Percentiles rank a stretch among this genome's conserved stretches.
These are phyloP conservation scores for Didymella arachidicola DNA, from an alignment of 2,329 filamentous ascomycete genomes.

Conservation along the genomic window DNA sequence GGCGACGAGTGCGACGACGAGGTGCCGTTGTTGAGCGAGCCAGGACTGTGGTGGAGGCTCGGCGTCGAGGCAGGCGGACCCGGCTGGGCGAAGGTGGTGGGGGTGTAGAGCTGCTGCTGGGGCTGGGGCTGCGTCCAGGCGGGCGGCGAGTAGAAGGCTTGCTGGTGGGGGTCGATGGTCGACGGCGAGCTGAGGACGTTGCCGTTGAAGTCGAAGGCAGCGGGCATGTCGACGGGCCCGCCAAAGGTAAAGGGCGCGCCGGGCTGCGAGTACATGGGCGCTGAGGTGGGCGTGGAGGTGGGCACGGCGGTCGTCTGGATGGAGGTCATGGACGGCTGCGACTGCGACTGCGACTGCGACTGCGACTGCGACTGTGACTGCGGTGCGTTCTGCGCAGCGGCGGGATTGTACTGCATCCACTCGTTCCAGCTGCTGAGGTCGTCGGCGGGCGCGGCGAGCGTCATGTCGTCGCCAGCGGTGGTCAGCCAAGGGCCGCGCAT, in stretches of 20 bases:
- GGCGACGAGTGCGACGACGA: conserved; percentile 68
- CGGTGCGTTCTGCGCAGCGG: conserved; percentile 40
- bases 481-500: conserved; percentile 48
- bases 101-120: conserved; percentile 38
- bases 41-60: conserved; percentile 50
- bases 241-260: conserved; percentile 47
- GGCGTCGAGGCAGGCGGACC: conserved; percentile 44
- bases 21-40: conserved; percentile 45
- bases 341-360: conserved; percentile 32
- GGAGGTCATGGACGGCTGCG: conserved; percentile 37
- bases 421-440: conserved; percentile 54
- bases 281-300: conserved; percentile 28
- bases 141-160: conserved; percentile 41
- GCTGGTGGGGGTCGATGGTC: conserved; percentile 35
- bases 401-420: conserved; percentile 59
- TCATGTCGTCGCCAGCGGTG: conserved; percentile 44
- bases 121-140: conserved; percentile 41
- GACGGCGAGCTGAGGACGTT: conserved; percentile 45
- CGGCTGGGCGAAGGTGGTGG: conserved; percentile 31
- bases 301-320: conserved; percentile 39
- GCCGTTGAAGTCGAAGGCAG: conserved; percentile 47
- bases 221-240: conserved; percentile 39
- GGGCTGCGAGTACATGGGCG: conserved; percentile 34
- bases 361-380: conserved; percentile 29
- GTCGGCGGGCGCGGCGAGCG: conserved; percentile 41